Evolutionary conservation across 345 rosid genomes (phyloP), one percentile per base, ranked within the genome.

Genomic region (Boechera stricta): DNA sequence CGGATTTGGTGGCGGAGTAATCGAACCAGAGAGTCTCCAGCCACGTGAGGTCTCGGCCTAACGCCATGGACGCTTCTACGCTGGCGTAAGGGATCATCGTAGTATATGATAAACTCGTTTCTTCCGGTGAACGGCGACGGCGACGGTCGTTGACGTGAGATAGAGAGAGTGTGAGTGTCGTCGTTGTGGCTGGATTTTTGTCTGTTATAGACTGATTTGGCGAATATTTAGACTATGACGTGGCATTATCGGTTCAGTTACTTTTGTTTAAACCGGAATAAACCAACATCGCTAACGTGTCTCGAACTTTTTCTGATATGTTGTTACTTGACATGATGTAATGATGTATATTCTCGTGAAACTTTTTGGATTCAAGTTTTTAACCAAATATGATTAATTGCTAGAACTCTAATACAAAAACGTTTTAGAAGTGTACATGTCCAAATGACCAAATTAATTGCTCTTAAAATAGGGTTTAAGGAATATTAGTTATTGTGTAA

Each of bases 1-100:
- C 96, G 7, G 98, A 89, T 71, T 87, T 91, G 3, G 77, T 42
- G 10, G 87, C 87, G 15, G 98, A 87, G 88, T 90, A 94, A 49
- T 75, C 77, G 82, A 82, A 86, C 97, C 98, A 94, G 5, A 85
- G 55, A 0, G 85, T 82, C 89, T 94, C 98, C 0, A 84, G 76
- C 18, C 18, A 8, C 1, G 96, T 90, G 35, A 91, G 91, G 80
- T 84, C 83, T 60, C 98, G 84, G 41, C 91, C 92, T 12, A 94
- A 78, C 7, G 85, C 86, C 56, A 73, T 47, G n/a, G 88, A 86
- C 5, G 93, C 94, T 18, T 83, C 96, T n/a, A 77, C 83, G 51
- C 87, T 82, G 53, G 64, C 56, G 84, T 82, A 94, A 1, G 90
- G 93, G 57, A 94, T 83, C 98, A 94, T 94, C 49, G 58, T 35